Conservation (phyloP, 2,329 filamentous ascomycete genomes). For the Cordyceps fumosorosea region DNA sequence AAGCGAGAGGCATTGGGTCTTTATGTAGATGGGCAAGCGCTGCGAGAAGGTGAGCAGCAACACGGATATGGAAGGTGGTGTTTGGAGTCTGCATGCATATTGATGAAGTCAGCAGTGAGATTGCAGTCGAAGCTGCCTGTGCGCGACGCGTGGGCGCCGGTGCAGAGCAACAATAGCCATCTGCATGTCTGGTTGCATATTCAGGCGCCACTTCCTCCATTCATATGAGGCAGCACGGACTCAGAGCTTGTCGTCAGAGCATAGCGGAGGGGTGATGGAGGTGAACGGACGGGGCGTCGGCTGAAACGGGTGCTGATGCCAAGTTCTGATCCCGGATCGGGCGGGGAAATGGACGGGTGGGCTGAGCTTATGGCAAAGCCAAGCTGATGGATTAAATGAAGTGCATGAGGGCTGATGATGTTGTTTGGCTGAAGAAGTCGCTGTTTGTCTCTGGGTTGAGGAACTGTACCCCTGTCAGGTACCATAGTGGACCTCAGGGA, state of each 20-base stretch:
- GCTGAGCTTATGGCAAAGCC: not conserved
- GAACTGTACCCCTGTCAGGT: not conserved
- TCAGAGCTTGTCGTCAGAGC: not conserved
- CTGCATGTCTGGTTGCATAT: not conserved
- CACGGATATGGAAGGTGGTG: not conserved
- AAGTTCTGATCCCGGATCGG: not conserved
- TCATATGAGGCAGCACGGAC: not conserved
- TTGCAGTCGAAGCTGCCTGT: not conserved
- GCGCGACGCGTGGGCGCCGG: not conserved
- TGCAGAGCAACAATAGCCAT: not conserved
- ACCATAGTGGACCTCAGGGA: not conserved
- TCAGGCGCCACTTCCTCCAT: not conserved
- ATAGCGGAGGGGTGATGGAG: not conserved
- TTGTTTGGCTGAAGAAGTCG: not conserved
- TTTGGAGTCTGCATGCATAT: not conserved
- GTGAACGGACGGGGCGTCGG: not conserved
- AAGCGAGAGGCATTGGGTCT: not conserved
- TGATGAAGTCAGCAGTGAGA: not conserved
- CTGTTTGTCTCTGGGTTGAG: too few relatives aligned
- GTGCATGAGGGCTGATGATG: not conserved
- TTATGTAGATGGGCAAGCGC: not conserved
- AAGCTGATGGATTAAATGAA: not conserved
- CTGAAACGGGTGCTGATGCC: not conserved
- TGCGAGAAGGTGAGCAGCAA: not conserved
- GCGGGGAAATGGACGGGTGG: not conserved